Base-by-base conservation (phyloP, 1,139 yeast species). In the Blastobotrys indianensis region DNA sequence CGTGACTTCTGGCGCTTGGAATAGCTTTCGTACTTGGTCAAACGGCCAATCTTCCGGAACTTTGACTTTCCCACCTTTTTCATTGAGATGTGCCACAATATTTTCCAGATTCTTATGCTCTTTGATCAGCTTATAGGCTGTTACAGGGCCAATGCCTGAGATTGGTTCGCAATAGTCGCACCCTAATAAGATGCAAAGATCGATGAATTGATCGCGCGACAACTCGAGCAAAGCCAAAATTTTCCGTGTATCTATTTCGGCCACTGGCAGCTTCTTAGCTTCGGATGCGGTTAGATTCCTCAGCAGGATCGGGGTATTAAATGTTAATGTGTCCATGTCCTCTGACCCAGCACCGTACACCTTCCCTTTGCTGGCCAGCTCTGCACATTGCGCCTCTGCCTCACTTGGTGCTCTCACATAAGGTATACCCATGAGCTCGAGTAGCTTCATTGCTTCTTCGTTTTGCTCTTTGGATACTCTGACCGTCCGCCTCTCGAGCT, bases 331-430 rank as follows among this genome's bases (percentile, higher is more conserved):
- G 67, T 92, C 99, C 98, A 92, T 92, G 77, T 92, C 99, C 64
- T 92, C 99, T 2, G 95, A 85, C 0, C 97, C 99, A 2, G 98
- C 96, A 10, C 95, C 98, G 63, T 81, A 92, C 0, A 92, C 97
- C 47, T 68, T 68, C 3, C 95, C 97, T 12, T 80, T 79, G 50
- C 80, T 77, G 1, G 97, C 97, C 48, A 92, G 69, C 54, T 81
- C 94, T 0, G 98, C 98, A 70, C 98, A 92, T 60, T 92, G 97
- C 0, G 98, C 96, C 63, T 92, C 99, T 0, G 99, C 99, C 66
- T 92, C 99, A 64, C 96, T 84, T 1, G 99, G 98, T 0, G 98
- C 97, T 47, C 81, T 79, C 6, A 92, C 84, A 58, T 72, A 86
- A 1, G 99, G 99, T 37, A 92, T 84, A 1, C 99, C 99, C 99